These are phyloP conservation scores for Morella rubra DNA, from an alignment of 306 rosid genomes.

Conservation along the genomic window DNA sequence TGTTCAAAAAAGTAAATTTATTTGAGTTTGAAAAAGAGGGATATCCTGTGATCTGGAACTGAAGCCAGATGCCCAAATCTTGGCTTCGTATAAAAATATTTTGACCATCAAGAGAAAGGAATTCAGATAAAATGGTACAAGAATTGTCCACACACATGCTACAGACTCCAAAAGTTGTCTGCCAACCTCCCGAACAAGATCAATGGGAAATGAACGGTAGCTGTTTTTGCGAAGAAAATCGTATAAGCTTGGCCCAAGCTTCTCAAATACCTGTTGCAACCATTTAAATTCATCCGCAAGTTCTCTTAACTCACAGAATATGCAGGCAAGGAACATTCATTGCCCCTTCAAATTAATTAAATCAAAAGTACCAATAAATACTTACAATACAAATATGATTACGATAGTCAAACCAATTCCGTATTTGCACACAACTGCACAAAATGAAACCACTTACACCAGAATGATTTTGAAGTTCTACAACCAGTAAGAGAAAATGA, in stretches of 20 bases:
- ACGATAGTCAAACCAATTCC: constrained; percentile 95
- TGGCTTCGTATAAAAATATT: constrained; percentile 23
- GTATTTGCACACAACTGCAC: constrained; percentile 96
- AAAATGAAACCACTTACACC: constrained; percentile 74
- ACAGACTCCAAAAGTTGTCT: constrained; percentile 94
- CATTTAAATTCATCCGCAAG: constrained; percentile 88
- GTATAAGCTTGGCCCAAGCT: constrained; percentile 92
- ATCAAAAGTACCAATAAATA: constrained; percentile 62
- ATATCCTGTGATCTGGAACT: constrained; percentile 13
- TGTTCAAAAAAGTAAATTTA: constrained; percentile 13
- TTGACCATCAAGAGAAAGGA: constrained; percentile 29
- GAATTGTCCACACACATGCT: constrained; percentile 90
- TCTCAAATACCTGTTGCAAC: constrained; percentile 89
- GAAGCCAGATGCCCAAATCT: constrained; percentile 25
- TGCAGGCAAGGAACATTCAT: constrained; percentile 55
- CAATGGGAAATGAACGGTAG: constrained; percentile 86
- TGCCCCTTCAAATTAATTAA: constrained; percentile 56
- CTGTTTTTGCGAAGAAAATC: constrained; percentile 93
- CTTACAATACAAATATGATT: constrained; percentile 90
- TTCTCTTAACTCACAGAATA: constrained; percentile 67
- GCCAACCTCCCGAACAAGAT: constrained; percentile 92
- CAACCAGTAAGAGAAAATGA: constrained; percentile 28
- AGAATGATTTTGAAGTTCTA: constrained; percentile 44
- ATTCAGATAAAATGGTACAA: constrained; percentile 47
- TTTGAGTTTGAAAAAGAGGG: constrained; percentile 12